Evolutionary conservation across 2,329 filamentous ascomycete genomes (phyloP).

Genomic region (Phoma sp.): DNA sequence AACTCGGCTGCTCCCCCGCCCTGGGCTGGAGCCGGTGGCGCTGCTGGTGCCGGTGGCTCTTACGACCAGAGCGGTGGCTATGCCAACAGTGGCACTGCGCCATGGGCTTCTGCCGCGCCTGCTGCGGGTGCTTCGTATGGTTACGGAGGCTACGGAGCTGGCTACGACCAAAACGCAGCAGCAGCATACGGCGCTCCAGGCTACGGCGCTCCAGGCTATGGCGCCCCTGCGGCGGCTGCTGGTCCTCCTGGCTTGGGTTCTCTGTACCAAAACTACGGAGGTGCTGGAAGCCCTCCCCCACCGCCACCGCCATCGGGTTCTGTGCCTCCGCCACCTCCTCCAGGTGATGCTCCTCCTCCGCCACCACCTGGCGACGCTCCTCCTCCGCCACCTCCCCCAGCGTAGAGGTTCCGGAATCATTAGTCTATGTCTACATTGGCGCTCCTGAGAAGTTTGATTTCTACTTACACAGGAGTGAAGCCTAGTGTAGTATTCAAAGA

Average conservation of each 20-base stretch:
- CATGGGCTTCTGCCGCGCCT: conserved; percentile 50
- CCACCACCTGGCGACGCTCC: conserved; percentile 66
- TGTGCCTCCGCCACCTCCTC: conserved; percentile 67
- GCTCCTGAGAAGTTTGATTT: neutral
- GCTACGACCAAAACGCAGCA: conserved; percentile 37
- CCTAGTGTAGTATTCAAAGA: neutral
- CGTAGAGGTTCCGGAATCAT: conserved; percentile 19
- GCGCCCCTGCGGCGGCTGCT: conserved; percentile 51
- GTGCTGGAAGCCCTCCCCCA: conserved; percentile 62
- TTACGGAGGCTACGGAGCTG: conserved; percentile 40
- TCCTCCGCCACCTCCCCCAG: conserved; percentile 56
- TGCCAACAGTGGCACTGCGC: conserved; percentile 40
- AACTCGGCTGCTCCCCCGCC: conserved; percentile 49
- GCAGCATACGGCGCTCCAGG: conserved; percentile 44
- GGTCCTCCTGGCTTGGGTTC: conserved; percentile 64
- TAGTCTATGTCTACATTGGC: neutral
- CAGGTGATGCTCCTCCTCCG: conserved; percentile 57
- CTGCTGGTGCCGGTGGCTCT: conserved; percentile 27
- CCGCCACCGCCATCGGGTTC: conserved; percentile 66
- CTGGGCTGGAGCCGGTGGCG: conserved; percentile 41
- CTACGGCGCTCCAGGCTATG: conserved; percentile 51
- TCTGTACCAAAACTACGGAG: conserved; percentile 70
- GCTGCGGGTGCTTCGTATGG: conserved; percentile 52
- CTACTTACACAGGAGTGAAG: neutral
- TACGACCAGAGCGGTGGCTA: conserved; percentile 37